Evolutionary conservation across 306 rosid genomes (phyloP).

Genomic region (Citrullus amarus): DNA sequence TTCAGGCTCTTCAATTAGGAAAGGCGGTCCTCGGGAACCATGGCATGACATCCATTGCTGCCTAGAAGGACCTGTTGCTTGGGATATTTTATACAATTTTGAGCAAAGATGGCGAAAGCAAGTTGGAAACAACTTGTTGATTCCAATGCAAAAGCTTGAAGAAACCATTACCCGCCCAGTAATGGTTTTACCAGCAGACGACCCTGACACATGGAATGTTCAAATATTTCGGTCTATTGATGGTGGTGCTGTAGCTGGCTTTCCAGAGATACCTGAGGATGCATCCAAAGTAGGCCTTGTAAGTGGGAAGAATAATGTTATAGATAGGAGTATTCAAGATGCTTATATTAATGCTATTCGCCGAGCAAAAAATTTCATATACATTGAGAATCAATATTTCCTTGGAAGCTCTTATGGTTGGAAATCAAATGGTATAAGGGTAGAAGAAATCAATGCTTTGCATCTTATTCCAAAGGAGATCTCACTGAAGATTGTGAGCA

Average conservation of each 20-base stretch:
- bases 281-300: conserved; percentile 46
- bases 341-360: conserved; percentile 74
- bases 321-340: conserved; percentile 70
- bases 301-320: conserved; percentile 56
- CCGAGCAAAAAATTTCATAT: conserved; percentile 65
- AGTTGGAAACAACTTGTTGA: conserved; percentile 24
- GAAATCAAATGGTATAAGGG: conserved; percentile 36
- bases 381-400: conserved; percentile 85
- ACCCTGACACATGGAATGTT: conserved; percentile 50
- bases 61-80: conserved; percentile 66
- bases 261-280: conserved; percentile 34
- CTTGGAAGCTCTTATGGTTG: conserved; percentile 83
- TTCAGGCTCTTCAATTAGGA: conserved; percentile 45
- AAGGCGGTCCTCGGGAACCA: conserved; percentile 94
- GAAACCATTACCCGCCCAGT: conserved; percentile 19
- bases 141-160: conserved; percentile 22
- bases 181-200: conserved; percentile 5
- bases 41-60: conserved; percentile 91
- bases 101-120: conserved; percentile 74
- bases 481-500: conserved; percentile 66
- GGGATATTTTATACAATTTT: conserved; percentile 75
- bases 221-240: conserved; percentile 80
- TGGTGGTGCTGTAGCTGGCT: conserved; percentile 60
- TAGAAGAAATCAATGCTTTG: conserved; percentile 56
- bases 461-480: conserved; percentile 77